These are phyloP conservation scores for Zarea fungicola DNA, from an alignment of 2,329 filamentous ascomycete species.

Conservation along the genomic window DNA sequence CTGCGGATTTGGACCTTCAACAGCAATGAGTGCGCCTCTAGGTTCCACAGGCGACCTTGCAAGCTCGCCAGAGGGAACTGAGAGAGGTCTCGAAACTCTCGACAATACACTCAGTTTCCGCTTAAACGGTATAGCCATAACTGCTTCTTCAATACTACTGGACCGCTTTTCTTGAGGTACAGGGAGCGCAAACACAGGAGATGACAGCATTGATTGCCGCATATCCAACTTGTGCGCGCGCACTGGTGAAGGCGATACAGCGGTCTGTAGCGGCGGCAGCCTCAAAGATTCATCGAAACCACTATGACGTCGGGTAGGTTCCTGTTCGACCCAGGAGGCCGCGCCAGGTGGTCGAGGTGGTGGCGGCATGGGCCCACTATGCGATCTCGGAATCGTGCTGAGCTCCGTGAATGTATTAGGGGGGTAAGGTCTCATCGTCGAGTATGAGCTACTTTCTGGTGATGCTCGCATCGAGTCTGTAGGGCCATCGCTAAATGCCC, in stretches of 20 bases:
- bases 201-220: slow-evolving; percentile 23
- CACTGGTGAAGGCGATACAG: slow-evolving; percentile 27
- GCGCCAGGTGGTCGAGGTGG: slow-evolving; percentile 42
- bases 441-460: slow-evolving; percentile 19
- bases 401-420: slow-evolving; percentile 26
- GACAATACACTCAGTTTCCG: slow-evolving; percentile 73
- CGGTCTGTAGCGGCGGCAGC: slow-evolving; percentile 49
- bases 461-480: slow-evolving; percentile 18
- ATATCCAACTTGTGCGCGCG: slow-evolving; percentile 22
- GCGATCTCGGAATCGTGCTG: slow-evolving; percentile 26
- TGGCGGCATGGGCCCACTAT: slow-evolving; percentile 45
- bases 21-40: slow-evolving; percentile 74
- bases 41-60: slow-evolving; percentile 31
- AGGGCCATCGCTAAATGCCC: slow-evolving; percentile 13
- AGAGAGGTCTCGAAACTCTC: slow-evolving; percentile 67
- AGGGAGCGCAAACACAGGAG: slow-evolving; percentile 22
- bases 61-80: slow-evolving; percentile 26
- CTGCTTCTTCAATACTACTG: slow-evolving; percentile 58
- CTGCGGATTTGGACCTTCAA: slow-evolving; percentile 67
- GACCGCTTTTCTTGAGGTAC: slow-evolving; percentile 28
- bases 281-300: slow-evolving; percentile 51
- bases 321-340: slow-evolving; percentile 26
- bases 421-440: slow-evolving; percentile 19
- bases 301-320: slow-evolving; percentile 34
- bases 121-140: slow-evolving; percentile 68